Evolutionary conservation across 169 alveolate genomes (phyloP), one percentile per base, ranked within the genome.

Genomic region (Theileria annulata): DNA sequence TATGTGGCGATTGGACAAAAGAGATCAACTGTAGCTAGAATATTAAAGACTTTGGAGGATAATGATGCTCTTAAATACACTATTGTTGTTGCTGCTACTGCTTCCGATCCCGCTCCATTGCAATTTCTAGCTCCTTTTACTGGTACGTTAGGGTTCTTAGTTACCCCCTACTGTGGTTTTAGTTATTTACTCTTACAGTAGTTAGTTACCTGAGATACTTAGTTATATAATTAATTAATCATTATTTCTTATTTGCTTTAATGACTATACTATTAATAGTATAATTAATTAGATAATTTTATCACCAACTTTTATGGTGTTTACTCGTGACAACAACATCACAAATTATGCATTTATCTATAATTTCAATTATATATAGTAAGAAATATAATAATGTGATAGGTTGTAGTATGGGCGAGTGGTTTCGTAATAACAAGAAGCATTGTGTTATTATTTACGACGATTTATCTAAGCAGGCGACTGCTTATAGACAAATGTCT

Each of bases 361-460:
- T n/a, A n/a, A n/a, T n/a, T n/a, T n/a, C n/a, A n/a, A n/a, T n/a
- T n/a, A n/a, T n/a, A n/a, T n/a, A n/a, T n/a, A n/a, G n/a, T n/a
- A n/a, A n/a, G n/a, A n/a, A n/a, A n/a, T n/a, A n/a, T n/a, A n/a
- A n/a, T n/a, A n/a, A n/a, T n/a, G n/a, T n/a, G n/a, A n/a, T 42
- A 42, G 99, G 99, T 4, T 98, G 99, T 83, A 98, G 99, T 77
- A 95, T 98, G 95, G 99, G 99, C 4, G 99, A 98, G 91, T 95
- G 93, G 95, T 97, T 98, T 95, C 93, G 99, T 83, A 99, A 98
- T 88, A 95, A 94, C 86, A 99, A 99, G 60, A 92, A 91, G 86
- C 99, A 96, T 85, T 94, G 98, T 60, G 96, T 98, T 75, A 98
- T 98, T 48, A 95, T 98, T 68, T 98, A 96, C 80, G 99, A 98